Conservation (phyloP, 495 filamentous ascomycete species). For the Penicillium fimorum region DNA sequence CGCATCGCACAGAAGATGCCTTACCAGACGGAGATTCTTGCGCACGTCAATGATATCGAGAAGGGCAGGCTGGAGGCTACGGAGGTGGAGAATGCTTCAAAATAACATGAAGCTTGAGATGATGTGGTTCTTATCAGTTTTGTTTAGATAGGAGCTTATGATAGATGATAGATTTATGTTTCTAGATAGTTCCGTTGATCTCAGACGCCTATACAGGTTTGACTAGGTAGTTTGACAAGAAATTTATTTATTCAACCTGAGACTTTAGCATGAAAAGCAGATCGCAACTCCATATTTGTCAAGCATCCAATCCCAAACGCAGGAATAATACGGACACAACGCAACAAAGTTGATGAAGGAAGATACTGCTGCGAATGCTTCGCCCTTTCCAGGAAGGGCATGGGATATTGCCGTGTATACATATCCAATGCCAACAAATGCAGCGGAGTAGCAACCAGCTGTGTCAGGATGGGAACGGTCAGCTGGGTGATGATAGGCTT, state of each 20-base stretch:
- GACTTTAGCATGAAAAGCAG: slow-evolving; percentile 20
- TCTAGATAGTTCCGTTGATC: too few relatives aligned
- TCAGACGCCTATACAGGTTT: too few relatives aligned
- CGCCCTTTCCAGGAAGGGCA: slow-evolving; percentile 23
- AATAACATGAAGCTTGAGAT: background rate
- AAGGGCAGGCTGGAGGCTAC: slow-evolving; percentile 8
- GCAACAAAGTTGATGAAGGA: slow-evolving; percentile 26
- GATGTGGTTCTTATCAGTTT: background rate
- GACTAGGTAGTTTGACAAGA: background rate
- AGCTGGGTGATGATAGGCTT: slow-evolving; percentile 36
- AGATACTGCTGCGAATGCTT: slow-evolving; percentile 26
- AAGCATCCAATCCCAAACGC: slow-evolving; percentile 39
- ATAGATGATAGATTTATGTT: background rate
- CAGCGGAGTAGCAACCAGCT: slow-evolving; percentile 35
- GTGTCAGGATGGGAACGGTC: slow-evolving; percentile 32
- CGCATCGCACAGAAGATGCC: slow-evolving; percentile 20
- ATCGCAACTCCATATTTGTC: slow-evolving; percentile 31
- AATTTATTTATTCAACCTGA: background rate
- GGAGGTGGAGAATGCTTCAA: slow-evolving; percentile 13
- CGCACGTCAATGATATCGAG: slow-evolving; percentile 16
- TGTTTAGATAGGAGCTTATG: background rate
- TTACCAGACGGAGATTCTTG: slow-evolving; percentile 21
- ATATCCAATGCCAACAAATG: slow-evolving; percentile 37
- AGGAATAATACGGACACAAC: slow-evolving; percentile 37
- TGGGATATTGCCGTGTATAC: slow-evolving; percentile 29